Conservation (phyloP, 306 rosid species). For the Rosa rugosa region DNA sequence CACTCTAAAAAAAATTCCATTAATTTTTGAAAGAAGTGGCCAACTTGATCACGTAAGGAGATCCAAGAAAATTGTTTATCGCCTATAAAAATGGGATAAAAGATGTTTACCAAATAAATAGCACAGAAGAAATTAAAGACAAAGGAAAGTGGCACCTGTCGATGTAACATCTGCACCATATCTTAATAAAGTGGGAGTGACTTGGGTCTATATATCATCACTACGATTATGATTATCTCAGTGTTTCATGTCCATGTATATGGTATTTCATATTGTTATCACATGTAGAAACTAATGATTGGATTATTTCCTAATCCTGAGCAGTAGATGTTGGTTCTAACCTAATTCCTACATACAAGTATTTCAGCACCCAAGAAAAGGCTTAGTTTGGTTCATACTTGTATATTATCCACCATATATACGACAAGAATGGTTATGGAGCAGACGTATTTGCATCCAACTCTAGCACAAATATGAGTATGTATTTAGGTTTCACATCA, state of each 20-base stretch:
- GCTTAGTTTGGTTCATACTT: not conserved
- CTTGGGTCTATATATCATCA: constrained; percentile 12
- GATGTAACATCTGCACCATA: constrained; percentile 20
- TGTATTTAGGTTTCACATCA: not conserved
- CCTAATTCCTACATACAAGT: not conserved
- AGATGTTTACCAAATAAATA: constrained; percentile 2
- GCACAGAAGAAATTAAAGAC: not conserved
- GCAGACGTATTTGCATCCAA: not conserved
- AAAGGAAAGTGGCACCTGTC: constrained; percentile 25
- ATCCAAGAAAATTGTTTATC: not conserved
- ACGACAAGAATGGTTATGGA: not conserved
- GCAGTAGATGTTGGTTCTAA: not conserved
- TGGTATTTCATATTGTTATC: not conserved
- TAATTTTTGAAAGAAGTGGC: constrained; percentile 1
- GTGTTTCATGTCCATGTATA: not conserved
- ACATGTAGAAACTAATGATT: constrained; percentile 3
- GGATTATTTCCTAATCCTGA: not conserved
- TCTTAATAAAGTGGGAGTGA: not conserved
- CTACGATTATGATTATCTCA: not conserved
- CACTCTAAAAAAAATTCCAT: not conserved
- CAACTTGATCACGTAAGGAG: constrained; percentile 5
- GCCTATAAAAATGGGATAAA: not conserved
- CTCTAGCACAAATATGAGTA: not conserved
- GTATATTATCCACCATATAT: constrained; percentile 1
- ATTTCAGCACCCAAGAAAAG: not conserved